Base-by-base conservation (phyloP, 306 rosid genomes). In the Elaeagnus macrophylla region DNA sequence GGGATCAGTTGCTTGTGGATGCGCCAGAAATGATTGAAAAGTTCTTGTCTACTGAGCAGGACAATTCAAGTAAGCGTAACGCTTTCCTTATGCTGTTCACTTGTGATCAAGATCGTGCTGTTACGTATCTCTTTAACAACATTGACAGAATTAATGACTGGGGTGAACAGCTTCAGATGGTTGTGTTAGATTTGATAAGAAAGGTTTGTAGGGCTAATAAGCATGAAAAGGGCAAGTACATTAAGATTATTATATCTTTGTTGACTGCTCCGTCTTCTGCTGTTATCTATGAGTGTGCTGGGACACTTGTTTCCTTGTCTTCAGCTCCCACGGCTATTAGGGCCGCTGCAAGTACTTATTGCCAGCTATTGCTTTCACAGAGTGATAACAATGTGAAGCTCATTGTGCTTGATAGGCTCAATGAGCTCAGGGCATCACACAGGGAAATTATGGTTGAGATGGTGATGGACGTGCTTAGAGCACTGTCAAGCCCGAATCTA, bases 321-420 rank as follows among this genome's bases (percentile, higher is more conserved):
- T 88, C 96, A 0, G 99, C 99, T 1, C 96, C 95, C 0, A 93
- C 99, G 0, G 99, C 99, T 1, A 85, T 93, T 56, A 61, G 88
- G 5, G 99, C 94, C 3, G 99, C 99, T 0, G 94, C 99, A 0
- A 74, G 57, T 37, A 88, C 96, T 36, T 93, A 93, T 44, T 75
- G 86, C 16, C 95, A 88, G 73, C 66, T 93, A 11, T 62, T 91
- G 72, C 69, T 84, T 19, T 93, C 99, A 0, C 99, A 93, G 78
- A 93, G 99, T 7, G 99, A 93, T 56, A 93, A 93, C 55, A 93
- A 93, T 69, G 99, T 93, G 36, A 93, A 93, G 64, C 82, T 93
- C 47, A 88, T 93, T 25, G 90, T 93, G 47, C 85, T 93, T 0
- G 99, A 93, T 64, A 74, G 95, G 65, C 72, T 93, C 12, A 93